Evolutionary conservation across 1,284 basidiomycete genomes (phyloP).

Genomic region (Naganishia sp.): DNA sequence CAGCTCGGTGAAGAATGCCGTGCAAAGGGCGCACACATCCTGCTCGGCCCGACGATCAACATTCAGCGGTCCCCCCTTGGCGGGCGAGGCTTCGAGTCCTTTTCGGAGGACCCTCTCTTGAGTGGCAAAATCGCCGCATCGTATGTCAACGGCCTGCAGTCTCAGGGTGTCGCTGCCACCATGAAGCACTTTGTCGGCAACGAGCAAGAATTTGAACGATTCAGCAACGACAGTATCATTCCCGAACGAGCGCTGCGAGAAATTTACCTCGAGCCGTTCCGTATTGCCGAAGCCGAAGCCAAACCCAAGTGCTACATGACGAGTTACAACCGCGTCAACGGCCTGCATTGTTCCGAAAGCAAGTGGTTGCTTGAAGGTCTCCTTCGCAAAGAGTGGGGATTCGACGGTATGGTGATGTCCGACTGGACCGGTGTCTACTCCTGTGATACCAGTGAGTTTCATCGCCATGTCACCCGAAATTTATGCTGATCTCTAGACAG

Average conservation of each 20-base stretch:
- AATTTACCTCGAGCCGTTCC: conserved; percentile 80
- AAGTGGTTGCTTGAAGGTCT: conserved; percentile 56
- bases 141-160: conserved; percentile 73
- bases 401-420: conserved; percentile 70
- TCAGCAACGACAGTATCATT: conserved; percentile 42
- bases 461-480: too few species aligned
- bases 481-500: background rate
- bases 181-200: conserved; percentile 53
- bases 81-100: conserved; percentile 64
- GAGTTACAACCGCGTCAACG: conserved; percentile 63
- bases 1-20: conserved; percentile 69
- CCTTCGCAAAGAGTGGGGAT: conserved; percentile 65
- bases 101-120: conserved; percentile 75
- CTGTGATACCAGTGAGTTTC: conserved; percentile 26
- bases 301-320: conserved; percentile 54
- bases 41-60: conserved; percentile 74
- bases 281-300: conserved; percentile 69
- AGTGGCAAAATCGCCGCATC: conserved; percentile 70
- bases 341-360: conserved; percentile 71
- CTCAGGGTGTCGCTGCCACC: conserved; percentile 64
- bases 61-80: conserved; percentile 74
- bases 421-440: conserved; percentile 60
- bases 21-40: conserved; percentile 65
- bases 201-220: conserved; percentile 50
- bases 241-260: conserved; percentile 68